Evolutionary conservation across 1,284 basidiomycete genomes (phyloP).

Genomic region (Anthracocystis panici-leucophaei): DNA sequence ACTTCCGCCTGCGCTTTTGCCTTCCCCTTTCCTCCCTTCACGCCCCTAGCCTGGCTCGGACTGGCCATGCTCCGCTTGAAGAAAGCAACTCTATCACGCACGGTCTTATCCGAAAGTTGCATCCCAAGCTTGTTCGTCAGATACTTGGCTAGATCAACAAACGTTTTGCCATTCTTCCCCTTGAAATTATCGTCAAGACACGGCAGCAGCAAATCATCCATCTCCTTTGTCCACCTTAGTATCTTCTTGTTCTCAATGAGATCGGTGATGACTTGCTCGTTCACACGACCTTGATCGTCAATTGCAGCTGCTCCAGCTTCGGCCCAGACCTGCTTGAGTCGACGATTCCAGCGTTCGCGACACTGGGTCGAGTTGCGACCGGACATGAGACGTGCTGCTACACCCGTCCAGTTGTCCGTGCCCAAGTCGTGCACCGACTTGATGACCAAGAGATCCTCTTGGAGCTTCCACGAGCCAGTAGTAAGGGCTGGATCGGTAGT

Average conservation of each 20-base stretch:
- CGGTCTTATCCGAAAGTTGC: conserved; percentile 26
- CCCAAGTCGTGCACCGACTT: conserved; percentile 20
- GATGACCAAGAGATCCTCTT: conserved; percentile 35
- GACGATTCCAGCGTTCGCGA: conserved; percentile 36
- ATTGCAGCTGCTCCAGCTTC: background rate
- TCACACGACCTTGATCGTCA: conserved; percentile 1
- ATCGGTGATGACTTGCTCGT: conserved; percentile 5
- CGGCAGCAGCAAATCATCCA: conserved; percentile 21
- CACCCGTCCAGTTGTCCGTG: conserved; percentile 28
- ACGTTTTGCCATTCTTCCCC: conserved; percentile 17
- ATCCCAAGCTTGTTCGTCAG: conserved; percentile 13
- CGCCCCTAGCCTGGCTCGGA: background rate
- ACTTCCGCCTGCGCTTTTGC: background rate
- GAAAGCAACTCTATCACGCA: conserved; percentile 15
- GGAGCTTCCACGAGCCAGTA: conserved; percentile 31
- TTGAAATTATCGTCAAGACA: conserved; percentile 21
- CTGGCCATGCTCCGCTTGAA: conserved; percentile 1
- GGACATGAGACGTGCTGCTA: conserved; percentile 23
- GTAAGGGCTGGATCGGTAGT: conserved; percentile 35
- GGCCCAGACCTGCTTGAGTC: conserved; percentile 27
- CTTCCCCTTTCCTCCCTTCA: background rate
- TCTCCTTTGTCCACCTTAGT: conserved; percentile 26
- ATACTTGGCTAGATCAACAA: conserved; percentile 18
- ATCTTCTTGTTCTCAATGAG: conserved; percentile 18
- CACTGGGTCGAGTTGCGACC: conserved; percentile 44